A percentile compares a stretch with the other conserved stretches of the same genome.
phyloP scores from a whole-genome alignment of 1,284 basidiomycete genomes.

The Cronartium quercuum region DNA sequence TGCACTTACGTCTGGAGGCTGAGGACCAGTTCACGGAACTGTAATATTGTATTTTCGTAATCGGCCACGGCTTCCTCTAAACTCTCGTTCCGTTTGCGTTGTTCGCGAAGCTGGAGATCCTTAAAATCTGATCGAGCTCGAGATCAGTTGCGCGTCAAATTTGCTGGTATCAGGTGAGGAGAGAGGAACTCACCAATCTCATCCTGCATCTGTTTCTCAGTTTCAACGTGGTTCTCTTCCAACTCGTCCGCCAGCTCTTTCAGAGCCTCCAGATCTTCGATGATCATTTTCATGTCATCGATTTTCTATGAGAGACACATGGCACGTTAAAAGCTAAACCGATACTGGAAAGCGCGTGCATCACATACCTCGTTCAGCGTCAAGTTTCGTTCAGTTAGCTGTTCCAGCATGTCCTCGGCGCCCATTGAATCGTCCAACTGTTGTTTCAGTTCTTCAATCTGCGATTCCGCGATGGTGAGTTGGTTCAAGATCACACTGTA shows the following conservation, averaged over 20 bases:
- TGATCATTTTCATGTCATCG: constrained; percentile 88
- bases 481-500: constrained; percentile 72
- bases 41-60: constrained; percentile 74
- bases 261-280: constrained; percentile 91
- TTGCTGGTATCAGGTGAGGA: constrained; percentile 38
- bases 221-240: constrained; percentile 91
- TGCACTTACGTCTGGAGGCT: constrained; percentile 65
- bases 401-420: constrained; percentile 91
- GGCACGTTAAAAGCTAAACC: not conserved
- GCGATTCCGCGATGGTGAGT: constrained; percentile 73
- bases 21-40: constrained; percentile 82
- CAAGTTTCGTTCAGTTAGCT: constrained; percentile 89
- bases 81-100: constrained; percentile 59
- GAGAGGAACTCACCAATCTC: constrained; percentile 64
- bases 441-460: constrained; percentile 85
- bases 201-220: constrained; percentile 83
- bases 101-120: constrained; percentile 64
- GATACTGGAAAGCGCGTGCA: not conserved
- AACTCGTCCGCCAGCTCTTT: constrained; percentile 95
- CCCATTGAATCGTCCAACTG: constrained; percentile 93
- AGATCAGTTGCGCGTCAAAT: constrained; percentile 20
- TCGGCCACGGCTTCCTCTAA: constrained; percentile 75
- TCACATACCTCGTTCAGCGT: constrained; percentile 69
- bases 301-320: constrained; percentile 62
- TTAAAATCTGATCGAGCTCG: constrained; percentile 58